These are phyloP conservation scores for Dendrobium catenatum DNA, from an alignment of 106 monocot species.

Conservation along the genomic window DNA sequence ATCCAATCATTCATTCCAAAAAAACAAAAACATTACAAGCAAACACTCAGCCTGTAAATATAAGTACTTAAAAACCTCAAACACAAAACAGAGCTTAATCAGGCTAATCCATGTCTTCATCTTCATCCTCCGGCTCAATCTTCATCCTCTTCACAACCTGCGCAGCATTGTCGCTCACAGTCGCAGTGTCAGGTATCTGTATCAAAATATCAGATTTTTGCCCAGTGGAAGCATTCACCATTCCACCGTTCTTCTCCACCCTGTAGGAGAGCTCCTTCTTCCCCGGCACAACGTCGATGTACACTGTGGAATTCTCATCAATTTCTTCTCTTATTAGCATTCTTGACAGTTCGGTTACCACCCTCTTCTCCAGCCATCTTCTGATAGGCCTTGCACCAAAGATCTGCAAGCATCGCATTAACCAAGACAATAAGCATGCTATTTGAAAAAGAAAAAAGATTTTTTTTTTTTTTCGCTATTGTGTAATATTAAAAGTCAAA, in stretches of 20 bases:
- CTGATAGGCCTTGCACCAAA: conserved; percentile 71
- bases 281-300: conserved; percentile 37
- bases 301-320: conserved; percentile 58
- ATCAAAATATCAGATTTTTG: conserved; percentile 45
- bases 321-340: conserved; percentile 70
- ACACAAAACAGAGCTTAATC: too few relatives aligned
- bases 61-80: too few relatives aligned
- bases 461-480: too few relatives aligned
- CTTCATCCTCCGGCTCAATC: conserved; percentile 5
- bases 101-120: conserved; percentile 9
- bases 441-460: too few relatives aligned
- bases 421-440: background rate
- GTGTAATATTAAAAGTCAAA: too few relatives aligned
- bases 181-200: conserved; percentile 14
- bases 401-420: conserved; percentile 19
- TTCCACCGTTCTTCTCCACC: conserved; percentile 54
- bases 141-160: conserved; percentile 53
- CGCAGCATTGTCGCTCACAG: conserved; percentile 22
- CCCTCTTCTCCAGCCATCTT: conserved; percentile 80
- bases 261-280: conserved; percentile 45
- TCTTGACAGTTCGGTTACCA: conserved; percentile 65
- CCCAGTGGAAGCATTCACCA: conserved; percentile 42
- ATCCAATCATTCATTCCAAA: too few relatives aligned
- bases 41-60: too few relatives aligned
- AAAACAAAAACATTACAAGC: too few relatives aligned